These are phyloP conservation scores for Loxodes magnus DNA, from an alignment of 73 alveolate species.

Conservation along the genomic window DNA sequence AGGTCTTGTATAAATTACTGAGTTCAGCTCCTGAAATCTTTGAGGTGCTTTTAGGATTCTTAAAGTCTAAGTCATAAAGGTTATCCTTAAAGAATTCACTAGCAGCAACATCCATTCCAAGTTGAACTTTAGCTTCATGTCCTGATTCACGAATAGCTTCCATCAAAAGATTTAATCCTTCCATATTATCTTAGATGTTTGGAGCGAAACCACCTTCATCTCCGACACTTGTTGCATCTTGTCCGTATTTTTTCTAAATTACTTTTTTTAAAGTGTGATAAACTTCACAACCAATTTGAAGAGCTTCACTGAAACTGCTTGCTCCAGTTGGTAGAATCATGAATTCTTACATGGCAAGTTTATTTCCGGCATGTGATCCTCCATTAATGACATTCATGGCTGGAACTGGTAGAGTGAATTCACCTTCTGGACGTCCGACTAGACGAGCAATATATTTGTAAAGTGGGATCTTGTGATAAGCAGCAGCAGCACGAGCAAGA, in stretches of 20 bases:
- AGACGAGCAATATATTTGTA: conserved; percentile 66
- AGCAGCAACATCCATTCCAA: conserved; percentile 93
- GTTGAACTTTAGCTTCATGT: conserved; percentile 78
- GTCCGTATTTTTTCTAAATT: conserved; percentile 82
- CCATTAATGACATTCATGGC: conserved; percentile 90
- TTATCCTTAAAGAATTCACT: conserved; percentile 84
- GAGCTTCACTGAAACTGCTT: conserved; percentile 54
- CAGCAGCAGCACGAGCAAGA: conserved; percentile 95
- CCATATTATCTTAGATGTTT: conserved; percentile 48
- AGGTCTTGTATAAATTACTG: conserved; percentile 31
- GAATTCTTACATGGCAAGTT: conserved; percentile 77
- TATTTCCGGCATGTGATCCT: conserved; percentile 90
- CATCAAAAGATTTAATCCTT: conserved; percentile 58
- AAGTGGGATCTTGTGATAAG: conserved; percentile 56
- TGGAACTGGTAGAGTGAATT: conserved; percentile 80
- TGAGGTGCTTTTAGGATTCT: conserved; percentile 39
- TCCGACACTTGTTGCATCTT: conserved; percentile 87
- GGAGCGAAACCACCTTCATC: conserved; percentile 93
- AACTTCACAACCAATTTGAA: conserved; percentile 57
- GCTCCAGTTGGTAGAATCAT: conserved; percentile 86
- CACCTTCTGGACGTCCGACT: conserved; percentile 56
- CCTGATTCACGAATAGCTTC: conserved; percentile 88
- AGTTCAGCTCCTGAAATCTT: conserved; percentile 37
- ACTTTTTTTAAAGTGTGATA: conserved; percentile 55
- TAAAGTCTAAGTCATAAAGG: conserved; percentile 48